Percentiles rank a stretch among this genome's conserved stretches.
These are phyloP conservation scores for Xerocomus potaroensis DNA, from an alignment of 768 basidiomycete genomes.

Conservation along the genomic window DNA sequence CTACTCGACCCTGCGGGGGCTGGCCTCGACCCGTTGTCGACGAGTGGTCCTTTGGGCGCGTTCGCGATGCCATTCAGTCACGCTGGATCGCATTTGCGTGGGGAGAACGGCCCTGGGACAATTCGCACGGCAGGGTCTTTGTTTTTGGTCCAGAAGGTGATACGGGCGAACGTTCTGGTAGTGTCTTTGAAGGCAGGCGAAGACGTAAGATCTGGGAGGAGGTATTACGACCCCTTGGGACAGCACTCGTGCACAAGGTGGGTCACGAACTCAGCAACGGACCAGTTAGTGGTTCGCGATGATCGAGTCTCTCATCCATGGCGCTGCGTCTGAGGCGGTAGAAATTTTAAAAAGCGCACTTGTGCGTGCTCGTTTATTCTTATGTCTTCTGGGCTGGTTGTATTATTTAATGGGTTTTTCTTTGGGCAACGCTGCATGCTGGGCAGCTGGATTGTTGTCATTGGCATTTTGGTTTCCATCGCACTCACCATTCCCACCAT, in stretches of 20 bases:
- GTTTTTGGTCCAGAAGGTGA: slow-evolving; percentile 84
- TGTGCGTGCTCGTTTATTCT: neutral
- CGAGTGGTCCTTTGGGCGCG: slow-evolving; percentile 59
- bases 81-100: slow-evolving; percentile 74
- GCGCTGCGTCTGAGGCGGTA: neutral
- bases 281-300: slow-evolving; percentile 35
- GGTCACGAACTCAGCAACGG: slow-evolving; percentile 72
- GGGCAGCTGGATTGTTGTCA: neutral
- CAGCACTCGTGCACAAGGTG: slow-evolving; percentile 63
- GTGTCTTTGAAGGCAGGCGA: slow-evolving; percentile 64
- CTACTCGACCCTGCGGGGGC: slow-evolving; percentile 27
- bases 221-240: slow-evolving; percentile 64
- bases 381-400: neutral
- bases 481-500: neutral
- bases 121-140: slow-evolving; percentile 53
- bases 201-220: slow-evolving; percentile 58
- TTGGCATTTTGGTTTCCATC: neutral
- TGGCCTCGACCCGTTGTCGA: slow-evolving; percentile 62
- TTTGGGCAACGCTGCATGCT: neutral
- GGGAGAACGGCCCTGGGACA: slow-evolving; percentile 68
- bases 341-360: slow-evolving; percentile 8
- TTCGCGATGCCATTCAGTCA: slow-evolving; percentile 68
- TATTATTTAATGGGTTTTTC: slow-evolving; percentile 7
- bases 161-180: slow-evolving; percentile 61
- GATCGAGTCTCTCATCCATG: slow-evolving; percentile 4